phyloP scores from a whole-genome alignment of 2,329 filamentous ascomycete species.

The Hypoxylon sp. region DNA sequence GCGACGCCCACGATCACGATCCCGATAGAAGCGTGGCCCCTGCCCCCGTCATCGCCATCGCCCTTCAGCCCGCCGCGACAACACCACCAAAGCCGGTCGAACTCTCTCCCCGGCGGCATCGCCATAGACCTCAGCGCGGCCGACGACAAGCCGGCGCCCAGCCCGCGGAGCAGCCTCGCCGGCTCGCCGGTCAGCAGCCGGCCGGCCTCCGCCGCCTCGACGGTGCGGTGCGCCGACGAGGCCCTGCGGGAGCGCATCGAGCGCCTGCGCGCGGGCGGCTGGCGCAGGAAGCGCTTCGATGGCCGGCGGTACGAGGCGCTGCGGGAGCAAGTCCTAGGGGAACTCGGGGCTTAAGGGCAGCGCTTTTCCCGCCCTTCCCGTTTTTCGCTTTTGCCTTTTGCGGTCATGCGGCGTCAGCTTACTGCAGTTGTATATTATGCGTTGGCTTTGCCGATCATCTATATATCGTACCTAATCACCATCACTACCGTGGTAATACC shows the following conservation, averaged over 20 bases:
- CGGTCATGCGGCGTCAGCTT: slow-evolving; percentile 16
- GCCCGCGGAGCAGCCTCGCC: slow-evolving; percentile 20
- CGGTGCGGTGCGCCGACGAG: slow-evolving; percentile 44
- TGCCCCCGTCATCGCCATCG: slow-evolving; percentile 16
- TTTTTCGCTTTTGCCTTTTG: not conserved
- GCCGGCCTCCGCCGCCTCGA: slow-evolving; percentile 35
- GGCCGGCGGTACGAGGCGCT: slow-evolving; percentile 65
- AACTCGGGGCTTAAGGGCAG: slow-evolving; percentile 55
- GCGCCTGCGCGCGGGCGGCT: slow-evolving; percentile 65
- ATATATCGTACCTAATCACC: not conserved
- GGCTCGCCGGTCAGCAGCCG: slow-evolving; percentile 18
- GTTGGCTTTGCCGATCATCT: slow-evolving; percentile 14
- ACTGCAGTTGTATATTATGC: slow-evolving; percentile 19
- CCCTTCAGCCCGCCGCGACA: slow-evolving; percentile 17
- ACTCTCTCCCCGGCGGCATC: slow-evolving; percentile 21
- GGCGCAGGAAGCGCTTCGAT: slow-evolving; percentile 69
- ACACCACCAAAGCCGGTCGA: slow-evolving; percentile 24
- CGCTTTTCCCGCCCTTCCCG: too few species aligned
- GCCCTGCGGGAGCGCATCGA: slow-evolving; percentile 64
- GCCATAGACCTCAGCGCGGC: not conserved
- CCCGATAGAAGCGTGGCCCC: slow-evolving; percentile 15
- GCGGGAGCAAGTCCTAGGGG: slow-evolving; percentile 55
- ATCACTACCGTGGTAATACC: not conserved
- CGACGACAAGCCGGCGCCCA: slow-evolving; percentile 10
- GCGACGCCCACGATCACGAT: slow-evolving; percentile 31